phyloP scores from a whole-genome alignment of 768 basidiomycete genomes.

The Goffeauzyma gilvescens region DNA sequence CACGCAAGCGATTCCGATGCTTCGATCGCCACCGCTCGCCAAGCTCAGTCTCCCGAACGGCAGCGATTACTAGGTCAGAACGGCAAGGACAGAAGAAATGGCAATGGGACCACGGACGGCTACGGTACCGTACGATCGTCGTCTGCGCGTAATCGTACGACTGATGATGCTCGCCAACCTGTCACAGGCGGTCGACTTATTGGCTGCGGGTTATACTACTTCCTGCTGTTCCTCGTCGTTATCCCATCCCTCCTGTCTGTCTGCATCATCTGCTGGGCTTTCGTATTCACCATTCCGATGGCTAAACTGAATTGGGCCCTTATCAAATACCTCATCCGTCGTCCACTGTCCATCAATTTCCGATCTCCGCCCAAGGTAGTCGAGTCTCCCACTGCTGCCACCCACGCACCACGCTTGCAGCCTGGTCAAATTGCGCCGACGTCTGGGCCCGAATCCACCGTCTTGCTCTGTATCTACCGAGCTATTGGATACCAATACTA shows the following conservation, averaged over 20 bases:
- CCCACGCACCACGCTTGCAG: slow-evolving; percentile 55
- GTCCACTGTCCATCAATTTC: slow-evolving; percentile 74
- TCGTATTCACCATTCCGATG: slow-evolving; percentile 93
- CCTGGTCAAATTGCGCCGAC: slow-evolving; percentile 78
- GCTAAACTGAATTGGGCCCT: slow-evolving; percentile 93
- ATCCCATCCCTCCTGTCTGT: slow-evolving; percentile 75
- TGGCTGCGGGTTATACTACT: slow-evolving; percentile 66
- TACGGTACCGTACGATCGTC: too few species aligned
- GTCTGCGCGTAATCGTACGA: too few species aligned
- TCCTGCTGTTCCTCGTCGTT: slow-evolving; percentile 52
- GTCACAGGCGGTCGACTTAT: slow-evolving; percentile 31
- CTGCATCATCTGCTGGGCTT: slow-evolving; percentile 81
- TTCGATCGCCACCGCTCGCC: not conserved
- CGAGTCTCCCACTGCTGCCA: slow-evolving; percentile 35
- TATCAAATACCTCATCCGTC: slow-evolving; percentile 55
- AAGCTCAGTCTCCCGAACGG: not conserved
- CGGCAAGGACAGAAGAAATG: too few species aligned
- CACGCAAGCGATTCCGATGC: not conserved
- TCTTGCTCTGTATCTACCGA: slow-evolving; percentile 82
- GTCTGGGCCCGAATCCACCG: slow-evolving; percentile 56
- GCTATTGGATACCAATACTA: slow-evolving; percentile 81
- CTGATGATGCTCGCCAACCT: too few species aligned
- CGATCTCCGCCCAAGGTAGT: slow-evolving; percentile 61
- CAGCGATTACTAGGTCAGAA: not conserved
- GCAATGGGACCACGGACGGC: too few species aligned